Evolutionary conservation across 2,329 filamentous ascomycete species (phyloP).

Genomic region (Monosporascus sp.): DNA sequence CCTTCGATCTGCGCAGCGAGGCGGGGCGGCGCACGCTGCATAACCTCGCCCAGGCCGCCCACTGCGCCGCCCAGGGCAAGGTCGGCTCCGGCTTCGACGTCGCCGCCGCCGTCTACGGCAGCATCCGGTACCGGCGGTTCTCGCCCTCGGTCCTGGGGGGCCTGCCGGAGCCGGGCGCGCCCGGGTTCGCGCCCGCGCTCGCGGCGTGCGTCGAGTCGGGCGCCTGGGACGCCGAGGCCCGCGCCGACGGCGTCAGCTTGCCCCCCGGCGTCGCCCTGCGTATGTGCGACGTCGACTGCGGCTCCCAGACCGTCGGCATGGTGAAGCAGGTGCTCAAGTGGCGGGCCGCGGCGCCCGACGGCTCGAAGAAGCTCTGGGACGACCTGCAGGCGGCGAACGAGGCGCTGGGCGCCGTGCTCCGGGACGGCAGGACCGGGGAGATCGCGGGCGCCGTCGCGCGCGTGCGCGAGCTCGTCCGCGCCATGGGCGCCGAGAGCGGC

Average conservation of each 20-base stretch:
- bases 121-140: constrained; percentile 88
- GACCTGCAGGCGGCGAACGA: constrained; percentile 71
- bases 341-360: constrained; percentile 58
- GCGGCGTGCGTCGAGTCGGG: constrained; percentile 52
- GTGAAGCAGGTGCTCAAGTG: constrained; percentile 86
- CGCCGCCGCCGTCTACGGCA: constrained; percentile 86
- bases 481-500: constrained; percentile 67
- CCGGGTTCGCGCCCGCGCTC: constrained; percentile 62
- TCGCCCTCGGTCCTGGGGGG: constrained; percentile 66
- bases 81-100: constrained; percentile 95
- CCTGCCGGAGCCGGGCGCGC: constrained; percentile 60
- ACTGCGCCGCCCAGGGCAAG: constrained; percentile 95
- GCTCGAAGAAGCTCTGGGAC: constrained; percentile 68
- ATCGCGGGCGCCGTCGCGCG: constrained; percentile 41
- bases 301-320: constrained; percentile 90
- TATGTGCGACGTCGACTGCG: constrained; percentile 95
- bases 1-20: constrained; percentile 53
- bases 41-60: constrained; percentile 88
- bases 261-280: constrained; percentile 71
- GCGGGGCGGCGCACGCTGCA: constrained; percentile 62
- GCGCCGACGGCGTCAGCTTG: constrained; percentile 63
- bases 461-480: constrained; percentile 59
- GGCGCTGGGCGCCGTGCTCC: constrained; percentile 59
- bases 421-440: constrained; percentile 37
- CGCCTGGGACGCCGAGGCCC: constrained; percentile 76